phyloP scores from a whole-genome alignment of 352 stramenopile species.

The Thraustochytrium striatum region DNA sequence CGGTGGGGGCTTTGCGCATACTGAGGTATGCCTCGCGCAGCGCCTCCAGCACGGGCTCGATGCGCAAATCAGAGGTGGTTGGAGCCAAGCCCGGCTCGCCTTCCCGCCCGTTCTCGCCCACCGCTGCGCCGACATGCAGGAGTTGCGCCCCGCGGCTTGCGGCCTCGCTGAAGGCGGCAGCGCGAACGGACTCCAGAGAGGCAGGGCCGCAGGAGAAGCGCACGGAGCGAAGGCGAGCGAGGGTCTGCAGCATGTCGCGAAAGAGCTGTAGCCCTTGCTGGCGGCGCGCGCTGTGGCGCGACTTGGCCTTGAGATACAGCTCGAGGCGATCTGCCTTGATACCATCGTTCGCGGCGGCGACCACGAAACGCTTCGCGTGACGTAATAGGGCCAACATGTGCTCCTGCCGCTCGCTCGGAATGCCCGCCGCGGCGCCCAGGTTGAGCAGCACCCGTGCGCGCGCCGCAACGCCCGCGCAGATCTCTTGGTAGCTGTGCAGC shows the following conservation, averaged over 20 bases:
- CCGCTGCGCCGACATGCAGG: not conserved
- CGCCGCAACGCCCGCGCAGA: constrained; percentile 27
- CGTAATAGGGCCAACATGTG: no score
- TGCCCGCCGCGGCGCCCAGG: not conserved
- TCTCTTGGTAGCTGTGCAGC: constrained; percentile 32
- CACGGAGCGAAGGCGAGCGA: constrained; percentile 2
- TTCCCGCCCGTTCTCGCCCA: no score
- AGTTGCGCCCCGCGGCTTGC: not conserved
- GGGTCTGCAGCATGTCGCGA: not conserved
- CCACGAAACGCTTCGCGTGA: constrained; percentile 21
- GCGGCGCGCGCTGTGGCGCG: not conserved
- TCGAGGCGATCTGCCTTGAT: constrained; percentile 40
- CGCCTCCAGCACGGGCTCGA: constrained; percentile 19
- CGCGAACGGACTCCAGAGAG: not conserved
- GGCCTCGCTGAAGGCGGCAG: not conserved
- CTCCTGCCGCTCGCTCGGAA: not conserved
- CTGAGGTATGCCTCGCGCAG: not conserved
- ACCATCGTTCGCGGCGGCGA: not conserved
- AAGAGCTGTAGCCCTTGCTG: not conserved
- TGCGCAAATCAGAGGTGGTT: not conserved
- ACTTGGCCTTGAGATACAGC: constrained; percentile 43
- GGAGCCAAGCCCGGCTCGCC: no score
- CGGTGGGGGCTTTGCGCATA: not conserved
- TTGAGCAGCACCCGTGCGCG: constrained; percentile 27
- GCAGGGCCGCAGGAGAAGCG: not conserved